Percentiles rank a stretch among this genome's conserved stretches.
Conservation (phyloP, 768 basidiomycete genomes). For the Jaapia argillacea region DNA sequence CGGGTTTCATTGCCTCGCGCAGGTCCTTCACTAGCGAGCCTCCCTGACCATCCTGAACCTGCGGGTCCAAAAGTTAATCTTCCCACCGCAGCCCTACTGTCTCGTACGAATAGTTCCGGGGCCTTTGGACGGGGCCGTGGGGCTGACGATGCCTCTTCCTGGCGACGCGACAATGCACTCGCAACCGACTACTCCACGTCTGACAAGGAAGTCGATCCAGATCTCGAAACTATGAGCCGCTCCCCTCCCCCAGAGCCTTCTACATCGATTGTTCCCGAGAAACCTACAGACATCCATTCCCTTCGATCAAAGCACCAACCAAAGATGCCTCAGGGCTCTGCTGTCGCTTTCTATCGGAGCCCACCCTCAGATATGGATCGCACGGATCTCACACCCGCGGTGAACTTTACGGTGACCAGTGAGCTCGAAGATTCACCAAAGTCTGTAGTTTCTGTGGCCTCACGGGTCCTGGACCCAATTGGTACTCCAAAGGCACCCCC, state of each 20-base stretch:
- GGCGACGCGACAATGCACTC: conserved; percentile 24
- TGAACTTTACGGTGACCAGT: conserved; percentile 73
- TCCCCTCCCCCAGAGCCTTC: conserved; percentile 52
- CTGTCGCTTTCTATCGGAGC: conserved; percentile 65
- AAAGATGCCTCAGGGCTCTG: conserved; percentile 63
- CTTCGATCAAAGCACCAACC: conserved; percentile 44
- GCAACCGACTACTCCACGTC: conserved; percentile 10
- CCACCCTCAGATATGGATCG: conserved; percentile 41
- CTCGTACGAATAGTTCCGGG: conserved; percentile 5
- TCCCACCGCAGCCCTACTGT: conserved; percentile 17
- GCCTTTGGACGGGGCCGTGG: conserved; percentile 22
- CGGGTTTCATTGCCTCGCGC: conserved; percentile 26
- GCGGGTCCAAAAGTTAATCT: conserved; percentile 28
- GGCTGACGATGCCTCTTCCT: conserved; percentile 24
- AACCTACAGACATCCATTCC: conserved; percentile 16
- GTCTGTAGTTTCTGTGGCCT: too few species aligned
- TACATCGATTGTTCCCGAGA: conserved; percentile 15
- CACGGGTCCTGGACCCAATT: too few species aligned
- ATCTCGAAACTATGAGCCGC: conserved; percentile 48
- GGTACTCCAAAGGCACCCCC: too few species aligned
- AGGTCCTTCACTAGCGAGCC: conserved; percentile 6
- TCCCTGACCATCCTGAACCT: conserved; percentile 3
- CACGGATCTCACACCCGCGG: conserved; percentile 35
- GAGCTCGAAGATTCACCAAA: conserved; percentile 56
- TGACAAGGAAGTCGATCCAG: conserved; percentile 17